A percentile compares a stretch with the other conserved stretches of the same genome.
phyloP scores from a whole-genome alignment of 495 filamentous ascomycete species.

The Lasiosphaeris hirsuta region DNA sequence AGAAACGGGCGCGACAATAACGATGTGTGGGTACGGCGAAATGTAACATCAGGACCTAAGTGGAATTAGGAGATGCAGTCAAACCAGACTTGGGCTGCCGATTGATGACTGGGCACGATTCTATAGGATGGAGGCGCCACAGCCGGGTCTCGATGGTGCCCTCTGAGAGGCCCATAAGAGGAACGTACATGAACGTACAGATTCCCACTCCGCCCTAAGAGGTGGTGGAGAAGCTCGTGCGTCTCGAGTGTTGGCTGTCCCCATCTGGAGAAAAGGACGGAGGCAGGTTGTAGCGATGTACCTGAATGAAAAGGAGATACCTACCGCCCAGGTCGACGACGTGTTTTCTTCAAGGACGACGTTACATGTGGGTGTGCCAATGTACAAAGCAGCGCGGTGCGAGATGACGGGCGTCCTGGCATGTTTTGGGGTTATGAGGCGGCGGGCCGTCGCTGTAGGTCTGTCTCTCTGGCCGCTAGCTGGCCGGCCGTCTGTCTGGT shows the following conservation, averaged over 20 bases:
- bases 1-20: constrained; percentile 18
- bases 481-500: too few relatives aligned
- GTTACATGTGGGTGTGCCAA: too few relatives aligned
- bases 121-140: constrained; percentile 32
- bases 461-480: too few relatives aligned
- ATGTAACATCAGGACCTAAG: constrained; percentile 31
- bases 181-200: constrained; percentile 28
- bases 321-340: background rate
- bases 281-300: background rate
- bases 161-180: constrained; percentile 29
- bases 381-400: too few relatives aligned
- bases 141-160: constrained; percentile 23
- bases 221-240: constrained; percentile 11
- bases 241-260: background rate
- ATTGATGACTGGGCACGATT: constrained; percentile 41
- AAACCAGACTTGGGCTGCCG: constrained; percentile 32
- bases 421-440: too few relatives aligned
- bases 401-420: too few relatives aligned
- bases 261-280: background rate
- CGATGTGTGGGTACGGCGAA: constrained; percentile 23
- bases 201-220: constrained; percentile 15
- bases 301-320: background rate
- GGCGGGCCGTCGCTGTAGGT: too few relatives aligned
- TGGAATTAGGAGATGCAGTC: constrained; percentile 30
- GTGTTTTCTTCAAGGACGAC: too few relatives aligned